Percentiles rank a stretch among this genome's conserved stretches.
These are phyloP conservation scores for Aspergillus pseudonomiae DNA, from an alignment of 2,329 filamentous ascomycete species.

Conservation along the genomic window DNA sequence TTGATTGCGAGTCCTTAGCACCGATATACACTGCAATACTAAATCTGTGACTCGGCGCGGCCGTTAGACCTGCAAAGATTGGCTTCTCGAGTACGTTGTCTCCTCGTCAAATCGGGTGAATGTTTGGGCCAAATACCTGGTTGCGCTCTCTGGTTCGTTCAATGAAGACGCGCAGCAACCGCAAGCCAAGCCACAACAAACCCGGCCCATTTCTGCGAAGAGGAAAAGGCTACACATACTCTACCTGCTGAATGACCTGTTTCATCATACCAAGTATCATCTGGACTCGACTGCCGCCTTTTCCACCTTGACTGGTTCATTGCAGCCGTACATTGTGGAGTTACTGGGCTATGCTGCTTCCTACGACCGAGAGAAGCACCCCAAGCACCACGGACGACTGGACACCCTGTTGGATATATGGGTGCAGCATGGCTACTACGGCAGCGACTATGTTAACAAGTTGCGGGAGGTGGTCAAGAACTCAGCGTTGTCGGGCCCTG, in stretches of 20 bases:
- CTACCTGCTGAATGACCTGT: constrained; percentile 76
- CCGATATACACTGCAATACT: constrained; percentile 34
- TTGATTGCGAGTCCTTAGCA: constrained; percentile 55
- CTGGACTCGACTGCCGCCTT: constrained; percentile 48
- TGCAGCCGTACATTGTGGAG: constrained; percentile 64
- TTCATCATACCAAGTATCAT: constrained; percentile 68
- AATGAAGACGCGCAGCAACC: constrained; percentile 25
- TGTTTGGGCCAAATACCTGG: constrained; percentile 75
- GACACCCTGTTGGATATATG: constrained; percentile 68
- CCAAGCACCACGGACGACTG: constrained; percentile 69
- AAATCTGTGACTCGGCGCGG: constrained; percentile 32
- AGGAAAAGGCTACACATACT: constrained; percentile 75
- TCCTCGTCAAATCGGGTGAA: constrained; percentile 67
- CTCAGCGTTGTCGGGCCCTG: constrained; percentile 37
- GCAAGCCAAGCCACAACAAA: constrained; percentile 25
- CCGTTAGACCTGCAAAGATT: constrained; percentile 80
- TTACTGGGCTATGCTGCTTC: constrained; percentile 62
- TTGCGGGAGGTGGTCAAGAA: constrained; percentile 62
- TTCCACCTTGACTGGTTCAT: constrained; percentile 55
- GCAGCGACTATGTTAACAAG: constrained; percentile 55
- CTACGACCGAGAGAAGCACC: constrained; percentile 58
- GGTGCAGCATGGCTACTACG: constrained; percentile 68
- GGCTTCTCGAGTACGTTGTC: constrained; percentile 74
- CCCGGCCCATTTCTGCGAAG: constrained; percentile 55
- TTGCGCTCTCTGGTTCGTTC: constrained; percentile 67